Conservation (phyloP, 2,329 filamentous ascomycete genomes). For the Ceratocystis eucalypticola region DNA sequence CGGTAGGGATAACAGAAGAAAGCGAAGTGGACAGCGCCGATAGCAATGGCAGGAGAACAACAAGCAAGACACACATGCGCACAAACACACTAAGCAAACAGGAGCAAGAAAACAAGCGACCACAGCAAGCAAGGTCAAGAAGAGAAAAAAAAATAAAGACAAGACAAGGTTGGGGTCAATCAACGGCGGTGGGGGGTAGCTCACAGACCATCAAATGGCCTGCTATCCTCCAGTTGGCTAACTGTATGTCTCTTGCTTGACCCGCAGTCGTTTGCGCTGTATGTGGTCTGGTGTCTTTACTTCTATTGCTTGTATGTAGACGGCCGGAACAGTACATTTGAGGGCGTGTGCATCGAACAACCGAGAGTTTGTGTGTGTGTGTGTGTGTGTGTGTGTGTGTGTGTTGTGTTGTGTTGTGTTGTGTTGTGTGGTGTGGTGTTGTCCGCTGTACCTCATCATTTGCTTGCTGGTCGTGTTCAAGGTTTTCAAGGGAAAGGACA, state of each 20-base stretch:
- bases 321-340: background rate
- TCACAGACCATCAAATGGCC: background rate
- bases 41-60: background rate
- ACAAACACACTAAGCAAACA: background rate
- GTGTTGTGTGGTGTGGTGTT: too few species aligned
- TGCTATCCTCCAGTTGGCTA: background rate
- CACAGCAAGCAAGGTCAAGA: background rate
- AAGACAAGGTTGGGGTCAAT: background rate
- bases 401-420: too few species aligned
- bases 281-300: background rate
- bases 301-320: background rate
- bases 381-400: too few species aligned
- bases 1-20: background rate
- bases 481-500: too few species aligned
- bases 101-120: background rate
- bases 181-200: background rate
- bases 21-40: background rate
- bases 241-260: background rate
- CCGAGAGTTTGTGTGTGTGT: background rate
- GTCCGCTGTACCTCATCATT: too few species aligned
- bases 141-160: background rate
- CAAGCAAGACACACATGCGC: conserved; percentile 1
- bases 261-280: background rate
- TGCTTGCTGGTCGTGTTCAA: too few species aligned
- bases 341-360: background rate